Base-by-base conservation (phyloP, 306 rosid genomes). In the Dryas drummondii region DNA sequence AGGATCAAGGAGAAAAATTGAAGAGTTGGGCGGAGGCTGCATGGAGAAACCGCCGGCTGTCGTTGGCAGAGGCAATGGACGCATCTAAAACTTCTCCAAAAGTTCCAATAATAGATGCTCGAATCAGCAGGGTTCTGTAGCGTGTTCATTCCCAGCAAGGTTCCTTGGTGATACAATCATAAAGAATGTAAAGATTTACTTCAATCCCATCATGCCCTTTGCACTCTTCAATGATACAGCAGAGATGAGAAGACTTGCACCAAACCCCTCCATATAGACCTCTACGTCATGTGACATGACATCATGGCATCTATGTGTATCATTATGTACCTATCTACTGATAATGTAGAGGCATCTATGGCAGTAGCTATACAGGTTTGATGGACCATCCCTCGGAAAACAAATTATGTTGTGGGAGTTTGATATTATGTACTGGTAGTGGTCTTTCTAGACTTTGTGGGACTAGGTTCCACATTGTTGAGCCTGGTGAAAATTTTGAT, bases 31-130 rank as follows among this genome's bases (percentile, higher is more conserved):
- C 97, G 0, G 86, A 85, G 83, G 76, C 67, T 54, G 57, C 78
- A 61, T 89, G 97, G 98, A 77, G 73, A 72, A 86, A 94, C 79
- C 82, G 72, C 75, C 73, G 92, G 79, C 61, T 94, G 61, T 90
- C 96, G 32, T 77, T 94, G 64, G 89, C 87, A 4, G 93, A 94
- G 58, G 91, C 90, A 41, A 84, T 94, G 14, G 97, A 85, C 72
- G 60, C 84, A 16, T 79, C 90, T 6, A 90, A 81, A 19, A 32
- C 84, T 8, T 77, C 85, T 57, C 77, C 85, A 57, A 68, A 82
- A 67, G 68, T 66, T 66, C 84, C 75, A 7, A 78, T 94, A 41
- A 26, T 92, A 11, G 99, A 92, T 75, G 68, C 92, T 76, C 89
- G 97, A 71, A 86, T 90, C 47, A 70, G 90, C 80, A 86, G 97